phyloP scores from a whole-genome alignment of 164 flowering plant species.

The Stephania yunnanensis region DNA sequence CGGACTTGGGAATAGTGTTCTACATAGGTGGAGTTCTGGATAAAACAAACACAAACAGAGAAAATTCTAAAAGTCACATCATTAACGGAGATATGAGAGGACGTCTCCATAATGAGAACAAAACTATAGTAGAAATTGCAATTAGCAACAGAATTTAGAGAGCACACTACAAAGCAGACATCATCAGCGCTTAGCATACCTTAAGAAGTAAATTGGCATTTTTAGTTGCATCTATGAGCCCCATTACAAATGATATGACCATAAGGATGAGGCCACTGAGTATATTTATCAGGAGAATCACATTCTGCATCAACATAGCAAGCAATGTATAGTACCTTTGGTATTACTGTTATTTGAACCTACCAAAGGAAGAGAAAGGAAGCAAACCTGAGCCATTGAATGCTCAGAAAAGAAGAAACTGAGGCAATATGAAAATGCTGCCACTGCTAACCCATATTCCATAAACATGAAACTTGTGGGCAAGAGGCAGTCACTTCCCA shows the following conservation, averaged over 20 bases:
- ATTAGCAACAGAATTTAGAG: not conserved
- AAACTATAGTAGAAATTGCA: not conserved
- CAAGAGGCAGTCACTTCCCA: slow-evolving; percentile 59
- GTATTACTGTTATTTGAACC: not conserved
- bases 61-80: too few relatives aligned
- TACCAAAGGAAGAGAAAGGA: slow-evolving; percentile 5
- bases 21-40: too few relatives aligned
- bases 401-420: slow-evolving; percentile 91
- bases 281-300: slow-evolving; percentile 76
- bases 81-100: too few relatives aligned
- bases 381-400: slow-evolving; percentile 76
- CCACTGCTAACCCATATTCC: slow-evolving; percentile 83
- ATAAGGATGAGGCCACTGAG: slow-evolving; percentile 89
- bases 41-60: too few relatives aligned
- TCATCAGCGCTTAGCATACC: slow-evolving; percentile 30
- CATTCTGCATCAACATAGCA: slow-evolving; percentile 57
- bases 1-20: too few relatives aligned
- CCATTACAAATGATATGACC: slow-evolving; percentile 97
- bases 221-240: slow-evolving; percentile 58
- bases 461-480: slow-evolving; percentile 63
- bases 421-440: slow-evolving; percentile 95
- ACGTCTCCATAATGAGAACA: not conserved
- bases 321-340: not conserved
- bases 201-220: slow-evolving; percentile 69
- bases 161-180: not conserved